These are phyloP conservation scores for Salicornia ramosissima DNA, from an alignment of 148 eudicot genomes.

Conservation along the genomic window DNA sequence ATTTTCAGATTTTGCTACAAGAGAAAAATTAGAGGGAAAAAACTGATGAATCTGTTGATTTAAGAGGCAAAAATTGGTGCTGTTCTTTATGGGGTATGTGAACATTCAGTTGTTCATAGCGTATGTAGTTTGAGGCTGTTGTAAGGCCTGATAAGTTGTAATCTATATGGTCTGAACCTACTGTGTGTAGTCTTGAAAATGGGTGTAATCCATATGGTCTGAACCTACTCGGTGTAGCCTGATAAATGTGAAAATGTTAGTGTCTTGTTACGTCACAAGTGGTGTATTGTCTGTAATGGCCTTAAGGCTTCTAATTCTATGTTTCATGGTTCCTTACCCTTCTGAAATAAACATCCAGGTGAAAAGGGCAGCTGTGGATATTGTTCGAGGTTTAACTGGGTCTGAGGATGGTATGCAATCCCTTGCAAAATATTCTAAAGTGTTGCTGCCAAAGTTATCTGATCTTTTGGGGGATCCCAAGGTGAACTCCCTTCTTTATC, in stretches of 20 bases:
- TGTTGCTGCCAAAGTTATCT: constrained; percentile 47
- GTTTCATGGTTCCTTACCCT: neutral
- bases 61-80: too few species aligned
- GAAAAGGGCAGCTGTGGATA: constrained; percentile 79
- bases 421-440: constrained; percentile 51
- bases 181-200: too few species aligned
- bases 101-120: too few species aligned
- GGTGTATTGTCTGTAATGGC: too few species aligned
- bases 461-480: constrained; percentile 63
- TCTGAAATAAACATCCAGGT: constrained; percentile 36
- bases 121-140: too few species aligned
- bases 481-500: constrained; percentile 34
- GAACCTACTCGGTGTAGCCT: too few species aligned
- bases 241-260: too few species aligned
- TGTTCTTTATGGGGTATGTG: too few species aligned
- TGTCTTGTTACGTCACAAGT: too few species aligned
- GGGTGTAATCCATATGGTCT: too few species aligned
- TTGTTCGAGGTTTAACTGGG: constrained; percentile 88
- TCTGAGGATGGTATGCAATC: constrained; percentile 77
- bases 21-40: neutral
- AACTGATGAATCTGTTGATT: neutral
- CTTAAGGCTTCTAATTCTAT: neutral
- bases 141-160: too few species aligned
- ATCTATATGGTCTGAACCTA: too few species aligned
- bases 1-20: neutral